These are phyloP conservation scores for Juglanconis sp. DNA, from an alignment of 2,329 filamentous ascomycete species.

Conservation along the genomic window DNA sequence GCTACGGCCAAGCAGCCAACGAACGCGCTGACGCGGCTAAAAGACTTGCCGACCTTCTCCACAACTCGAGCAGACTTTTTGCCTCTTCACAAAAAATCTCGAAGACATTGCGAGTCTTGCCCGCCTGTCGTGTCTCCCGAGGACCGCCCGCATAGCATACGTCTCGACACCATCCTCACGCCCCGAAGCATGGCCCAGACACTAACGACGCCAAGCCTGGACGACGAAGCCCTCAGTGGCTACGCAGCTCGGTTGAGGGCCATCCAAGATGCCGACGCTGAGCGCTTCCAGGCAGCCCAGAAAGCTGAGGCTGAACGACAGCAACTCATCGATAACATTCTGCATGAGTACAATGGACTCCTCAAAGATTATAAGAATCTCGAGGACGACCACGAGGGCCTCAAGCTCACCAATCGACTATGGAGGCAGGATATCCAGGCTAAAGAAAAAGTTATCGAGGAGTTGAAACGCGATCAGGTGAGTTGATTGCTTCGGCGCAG, in stretches of 20 bases:
- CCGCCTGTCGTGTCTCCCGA: no score
- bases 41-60: no score
- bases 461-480: background rate
- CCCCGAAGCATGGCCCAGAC: no score
- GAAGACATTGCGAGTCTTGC: no score
- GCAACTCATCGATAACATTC: background rate
- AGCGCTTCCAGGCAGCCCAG: background rate
- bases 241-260: background rate
- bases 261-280: background rate
- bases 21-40: no score
- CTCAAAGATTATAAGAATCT: background rate
- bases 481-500: background rate
- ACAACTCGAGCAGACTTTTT: no score
- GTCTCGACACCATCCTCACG: no score
- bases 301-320: background rate
- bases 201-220: conserved; percentile 39
- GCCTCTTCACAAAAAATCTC: no score
- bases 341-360: background rate
- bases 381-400: background rate
- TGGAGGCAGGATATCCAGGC: background rate
- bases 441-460: background rate
- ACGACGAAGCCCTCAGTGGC: background rate
- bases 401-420: background rate
- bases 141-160: no score
- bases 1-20: no score